Evolutionary conservation across 2,329 filamentous ascomycete genomes (phyloP), one percentile per base, ranked within the genome.

Genomic region (Pestalotiopsis sp.): DNA sequence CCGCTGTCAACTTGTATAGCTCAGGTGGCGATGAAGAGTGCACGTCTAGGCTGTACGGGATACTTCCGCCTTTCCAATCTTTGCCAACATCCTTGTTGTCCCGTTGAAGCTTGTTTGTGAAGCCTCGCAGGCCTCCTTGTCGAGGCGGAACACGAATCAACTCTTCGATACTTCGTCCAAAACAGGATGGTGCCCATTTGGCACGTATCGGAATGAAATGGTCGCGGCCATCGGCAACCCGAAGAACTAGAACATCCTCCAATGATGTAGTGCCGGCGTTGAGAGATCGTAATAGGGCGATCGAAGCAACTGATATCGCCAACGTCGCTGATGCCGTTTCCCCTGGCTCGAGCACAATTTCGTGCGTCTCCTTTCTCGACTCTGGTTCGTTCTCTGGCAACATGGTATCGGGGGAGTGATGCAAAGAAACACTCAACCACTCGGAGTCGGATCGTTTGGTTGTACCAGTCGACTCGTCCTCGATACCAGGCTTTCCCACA

Each of bases 171-270:
- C 93, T 95, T 49, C 93, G 90, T 0, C 93, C 93, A 63, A 98
- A 93, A 74, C 91, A 93, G 0, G 93, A 94, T 9, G 92, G 92
- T 3, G 91, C 83, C 95, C 96, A 99, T 1, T 82, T 83, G 0
- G 88, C 96, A 27, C 88, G 90, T 0, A 97, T 85, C 0, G 94
- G 92, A 52, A 99, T 89, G 77, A 99, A 99, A 77, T 98, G 93
- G 75, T 99, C 96, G 62, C 94, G 88, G 0, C 97, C 97, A 66
- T 92, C 89, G 12, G 90, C 86, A 4, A 99, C 93, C 0, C 94
- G 90, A 9, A 99, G 85, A 1, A 99, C 91, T 7, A 99, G 84
- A 3, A 99, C 91, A 72, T 98, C 94, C 71, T 98, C 95, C 0
- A 99, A 82, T 7, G 82, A 83, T 3, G 84, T 78, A 1, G 85